These are phyloP conservation scores for Paraphoma chrysanthemicola DNA, from an alignment of 2,329 filamentous ascomycete genomes.

Conservation along the genomic window DNA sequence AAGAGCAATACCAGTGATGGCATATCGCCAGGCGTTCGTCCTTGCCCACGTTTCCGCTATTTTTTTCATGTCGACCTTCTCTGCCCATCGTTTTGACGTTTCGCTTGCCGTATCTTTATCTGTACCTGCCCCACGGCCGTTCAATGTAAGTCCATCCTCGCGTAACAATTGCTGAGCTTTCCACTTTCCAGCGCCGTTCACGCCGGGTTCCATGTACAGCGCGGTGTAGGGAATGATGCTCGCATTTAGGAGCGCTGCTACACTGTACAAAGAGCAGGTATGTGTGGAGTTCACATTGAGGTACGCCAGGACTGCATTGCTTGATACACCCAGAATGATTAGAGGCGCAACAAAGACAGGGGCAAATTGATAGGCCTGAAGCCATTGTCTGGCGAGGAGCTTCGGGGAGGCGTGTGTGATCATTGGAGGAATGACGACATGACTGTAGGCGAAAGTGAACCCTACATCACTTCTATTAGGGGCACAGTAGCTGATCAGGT, in stretches of 20 bases:
- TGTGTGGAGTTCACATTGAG: neutral
- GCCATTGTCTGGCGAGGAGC: conserved; percentile 49
- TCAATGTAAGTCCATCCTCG: conserved; percentile 24
- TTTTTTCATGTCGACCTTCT: conserved; percentile 25
- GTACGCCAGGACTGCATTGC: conserved; percentile 41
- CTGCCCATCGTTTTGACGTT: conserved; percentile 22
- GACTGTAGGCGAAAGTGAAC: conserved; percentile 42
- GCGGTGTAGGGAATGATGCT: conserved; percentile 48
- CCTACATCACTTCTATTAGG: conserved; percentile 16
- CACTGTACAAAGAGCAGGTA: conserved; percentile 27
- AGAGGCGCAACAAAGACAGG: conserved; percentile 47
- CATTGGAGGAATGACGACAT: conserved; percentile 47
- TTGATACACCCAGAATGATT: conserved; percentile 40
- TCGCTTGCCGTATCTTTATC: conserved; percentile 21
- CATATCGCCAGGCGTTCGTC: conserved; percentile 26
- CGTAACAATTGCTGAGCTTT: conserved; percentile 44
- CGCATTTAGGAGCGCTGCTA: conserved; percentile 30
- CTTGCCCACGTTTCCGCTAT: conserved; percentile 24
- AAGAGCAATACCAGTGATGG: conserved; percentile 9
- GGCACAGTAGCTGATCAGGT: neutral
- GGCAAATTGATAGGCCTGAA: conserved; percentile 48
- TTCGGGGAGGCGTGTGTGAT: conserved; percentile 39
- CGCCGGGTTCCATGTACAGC: conserved; percentile 48
- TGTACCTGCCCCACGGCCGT: conserved; percentile 15
- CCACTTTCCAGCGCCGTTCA: conserved; percentile 50